A percentile compares a stretch with the other conserved stretches of the same genome.
These are phyloP conservation scores for Fraxinus angustifolia DNA, from an alignment of 305 asterid species.

Conservation along the genomic window DNA sequence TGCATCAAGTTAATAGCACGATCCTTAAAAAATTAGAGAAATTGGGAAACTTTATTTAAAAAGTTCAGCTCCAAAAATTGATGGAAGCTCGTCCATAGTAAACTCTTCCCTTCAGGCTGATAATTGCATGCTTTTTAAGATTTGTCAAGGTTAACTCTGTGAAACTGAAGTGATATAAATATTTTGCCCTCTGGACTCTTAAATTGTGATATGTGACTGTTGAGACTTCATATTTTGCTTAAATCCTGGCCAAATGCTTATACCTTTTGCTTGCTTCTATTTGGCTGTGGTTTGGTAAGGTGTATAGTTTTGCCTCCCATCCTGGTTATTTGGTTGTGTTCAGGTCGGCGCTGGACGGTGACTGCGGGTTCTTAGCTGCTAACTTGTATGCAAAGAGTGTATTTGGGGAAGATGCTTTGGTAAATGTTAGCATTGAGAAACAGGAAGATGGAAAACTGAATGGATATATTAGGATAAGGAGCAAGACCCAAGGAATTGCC, in stretches of 20 bases:
- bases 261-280: not conserved
- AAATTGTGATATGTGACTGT: not conserved
- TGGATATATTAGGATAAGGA: constrained; percentile 94
- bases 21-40: not conserved
- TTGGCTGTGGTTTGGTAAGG: not conserved
- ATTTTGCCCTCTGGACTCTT: not conserved
- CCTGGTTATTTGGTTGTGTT: constrained; percentile 18
- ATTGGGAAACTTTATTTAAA: not conserved
- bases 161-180: not conserved
- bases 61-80: not conserved
- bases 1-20: not conserved
- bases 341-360: constrained; percentile 97
- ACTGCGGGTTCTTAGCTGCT: constrained; percentile 95
- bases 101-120: not conserved
- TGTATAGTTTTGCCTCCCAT: not conserved
- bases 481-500: constrained; percentile 99
- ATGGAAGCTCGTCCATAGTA: not conserved
- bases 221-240: not conserved
- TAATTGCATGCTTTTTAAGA: not conserved
- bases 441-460: constrained; percentile 85
- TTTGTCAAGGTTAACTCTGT: not conserved
- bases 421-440: constrained; percentile 91
- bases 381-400: constrained; percentile 97
- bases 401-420: constrained; percentile 98
- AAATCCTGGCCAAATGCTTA: not conserved